A percentile compares a stretch with the other conserved stretches of the same genome.
phyloP scores from a whole-genome alignment of 2,329 filamentous ascomycete genomes.

The Trichoderma endophyticum region DNA sequence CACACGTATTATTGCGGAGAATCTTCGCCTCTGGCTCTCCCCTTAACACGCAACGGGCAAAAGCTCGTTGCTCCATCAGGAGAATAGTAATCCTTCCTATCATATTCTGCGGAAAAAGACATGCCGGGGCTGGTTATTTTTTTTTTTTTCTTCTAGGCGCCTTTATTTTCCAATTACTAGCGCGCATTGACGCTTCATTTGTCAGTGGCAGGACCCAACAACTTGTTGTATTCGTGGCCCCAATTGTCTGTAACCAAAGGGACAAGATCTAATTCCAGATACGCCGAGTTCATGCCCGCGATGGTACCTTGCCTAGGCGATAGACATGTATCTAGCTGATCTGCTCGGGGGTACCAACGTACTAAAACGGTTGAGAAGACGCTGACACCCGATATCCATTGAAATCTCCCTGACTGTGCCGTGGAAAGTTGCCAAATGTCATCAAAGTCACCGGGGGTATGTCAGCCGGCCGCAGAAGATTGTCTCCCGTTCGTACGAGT shows the following conservation, averaged over 20 bases:
- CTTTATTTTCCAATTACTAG: background rate
- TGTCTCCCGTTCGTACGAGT: background rate
- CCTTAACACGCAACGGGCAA: background rate
- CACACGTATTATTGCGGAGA: background rate
- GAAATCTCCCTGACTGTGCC: background rate
- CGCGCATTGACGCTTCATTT: background rate
- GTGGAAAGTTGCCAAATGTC: background rate
- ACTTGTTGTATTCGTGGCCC: background rate
- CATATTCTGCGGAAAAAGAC: background rate
- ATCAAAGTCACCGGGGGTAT: background rate
- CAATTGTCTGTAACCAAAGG: background rate
- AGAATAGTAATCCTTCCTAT: constrained; percentile 14
- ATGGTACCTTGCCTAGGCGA: background rate
- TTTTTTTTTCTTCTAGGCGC: background rate
- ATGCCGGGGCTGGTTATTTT: background rate
- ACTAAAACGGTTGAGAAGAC: background rate
- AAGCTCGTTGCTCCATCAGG: background rate
- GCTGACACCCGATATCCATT: background rate
- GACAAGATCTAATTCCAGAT: background rate
- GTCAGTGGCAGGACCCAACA: background rate
- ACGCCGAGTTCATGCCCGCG: background rate
- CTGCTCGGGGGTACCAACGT: background rate
- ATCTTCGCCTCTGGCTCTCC: background rate
- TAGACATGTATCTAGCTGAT: background rate
- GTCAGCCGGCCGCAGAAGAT: background rate